A percentile compares a stretch with the other conserved stretches of the same genome.
Evolutionary conservation across 192 early-diverging fungal species (phyloP).

Genomic region (Rhizophagus prolifer): DNA sequence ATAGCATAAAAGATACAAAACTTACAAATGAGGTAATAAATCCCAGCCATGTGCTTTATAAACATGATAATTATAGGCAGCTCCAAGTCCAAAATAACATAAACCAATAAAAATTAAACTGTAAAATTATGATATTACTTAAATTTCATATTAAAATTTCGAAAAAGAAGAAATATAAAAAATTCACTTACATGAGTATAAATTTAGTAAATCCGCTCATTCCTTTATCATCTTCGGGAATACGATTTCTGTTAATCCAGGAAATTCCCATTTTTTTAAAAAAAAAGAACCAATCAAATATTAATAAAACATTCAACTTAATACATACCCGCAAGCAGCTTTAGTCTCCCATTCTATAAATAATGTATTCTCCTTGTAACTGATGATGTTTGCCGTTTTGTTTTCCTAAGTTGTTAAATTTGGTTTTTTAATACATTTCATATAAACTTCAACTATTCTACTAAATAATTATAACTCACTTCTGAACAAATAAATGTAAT

Average conservation of each 20-base stretch:
- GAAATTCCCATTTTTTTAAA: too few species aligned
- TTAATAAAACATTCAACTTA: neutral
- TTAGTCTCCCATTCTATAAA: neutral
- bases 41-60: slow-evolving; percentile 15
- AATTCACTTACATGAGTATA: neutral
- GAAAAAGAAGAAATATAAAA: neutral
- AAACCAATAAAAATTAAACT: neutral
- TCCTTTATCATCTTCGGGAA: neutral
- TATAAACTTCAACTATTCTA: neutral
- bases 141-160: neutral
- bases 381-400: too few species aligned
- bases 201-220: neutral
- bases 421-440: neutral
- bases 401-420: neutral
- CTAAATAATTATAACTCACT: neutral
- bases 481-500: neutral
- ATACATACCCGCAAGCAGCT: neutral
- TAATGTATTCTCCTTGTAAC: slow-evolving; percentile 4
- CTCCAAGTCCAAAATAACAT: neutral
- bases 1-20: neutral
- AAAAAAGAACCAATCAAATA: neutral
- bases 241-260: neutral
- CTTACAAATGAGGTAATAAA: slow-evolving; percentile 7
- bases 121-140: neutral
- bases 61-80: neutral